Percentiles rank a stretch among this genome's conserved stretches.
Evolutionary conservation across 805 yeast species (phyloP).

Genomic region (Blastobotrys americana): DNA sequence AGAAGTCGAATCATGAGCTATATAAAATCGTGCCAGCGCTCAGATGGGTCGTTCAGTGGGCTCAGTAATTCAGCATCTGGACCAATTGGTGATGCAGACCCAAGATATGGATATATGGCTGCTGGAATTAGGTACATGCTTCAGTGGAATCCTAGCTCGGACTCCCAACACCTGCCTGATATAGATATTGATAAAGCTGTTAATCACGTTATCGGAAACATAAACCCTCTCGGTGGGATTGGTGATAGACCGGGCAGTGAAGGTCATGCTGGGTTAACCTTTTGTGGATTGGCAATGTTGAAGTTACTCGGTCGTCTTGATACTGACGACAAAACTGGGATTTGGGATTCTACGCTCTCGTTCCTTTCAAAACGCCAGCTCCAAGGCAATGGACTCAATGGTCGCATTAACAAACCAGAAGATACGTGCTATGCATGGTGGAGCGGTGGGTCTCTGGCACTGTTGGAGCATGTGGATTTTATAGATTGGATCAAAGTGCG

Average conservation of each 20-base stretch:
- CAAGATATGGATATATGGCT: conserved; percentile 71
- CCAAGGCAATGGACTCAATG: conserved; percentile 69
- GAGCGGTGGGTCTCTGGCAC: conserved; percentile 53
- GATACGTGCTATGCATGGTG: conserved; percentile 90
- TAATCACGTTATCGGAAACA: conserved; percentile 34
- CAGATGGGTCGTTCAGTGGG: conserved; percentile 52
- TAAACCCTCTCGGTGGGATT: conserved; percentile 61
- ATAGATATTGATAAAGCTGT: conserved; percentile 39
- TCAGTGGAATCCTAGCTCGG: too few species aligned
- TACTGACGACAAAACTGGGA: conserved; percentile 8
- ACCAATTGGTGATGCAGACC: conserved; percentile 57
- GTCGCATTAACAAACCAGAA: conserved; percentile 73
- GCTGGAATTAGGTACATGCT: conserved; percentile 50
- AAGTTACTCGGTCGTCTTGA: conserved; percentile 33
- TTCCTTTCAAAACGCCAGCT: conserved; percentile 67
- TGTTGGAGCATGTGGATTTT: conserved; percentile 34
- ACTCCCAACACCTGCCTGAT: conserved; percentile 28
- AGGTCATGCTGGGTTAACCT: conserved; percentile 81
- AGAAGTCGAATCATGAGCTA: conserved; percentile 42
- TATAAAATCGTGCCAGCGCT: conserved; percentile 53
- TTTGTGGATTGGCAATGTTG: conserved; percentile 68
- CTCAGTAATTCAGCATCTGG: conserved; percentile 27
- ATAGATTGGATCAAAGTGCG: conserved; percentile 34
- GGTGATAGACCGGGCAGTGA: conserved; percentile 50
- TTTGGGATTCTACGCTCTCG: conserved; percentile 36